phyloP scores from a whole-genome alignment of 225 moss, liverwort and hornwort genomes.

The Polytrichum commune region DNA sequence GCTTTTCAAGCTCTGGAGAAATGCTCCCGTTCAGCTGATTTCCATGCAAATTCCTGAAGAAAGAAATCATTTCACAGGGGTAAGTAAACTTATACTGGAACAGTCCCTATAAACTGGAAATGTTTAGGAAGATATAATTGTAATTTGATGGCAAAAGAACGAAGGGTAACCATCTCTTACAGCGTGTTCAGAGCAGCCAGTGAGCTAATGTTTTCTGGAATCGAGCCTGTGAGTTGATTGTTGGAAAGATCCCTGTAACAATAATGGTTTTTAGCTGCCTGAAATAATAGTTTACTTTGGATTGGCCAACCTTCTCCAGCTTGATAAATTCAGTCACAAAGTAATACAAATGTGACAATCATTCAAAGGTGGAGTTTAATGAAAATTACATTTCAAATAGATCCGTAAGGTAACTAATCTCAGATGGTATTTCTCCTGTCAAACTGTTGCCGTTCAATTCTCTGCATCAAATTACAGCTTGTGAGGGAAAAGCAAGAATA shows the following conservation, averaged over 20 bases:
- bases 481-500: not conserved
- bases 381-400: conserved; percentile 14
- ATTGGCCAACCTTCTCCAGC: too few species aligned
- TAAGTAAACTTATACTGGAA: too few species aligned
- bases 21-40: conserved; percentile 51
- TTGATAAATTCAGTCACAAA: not conserved
- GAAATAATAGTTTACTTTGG: too few species aligned
- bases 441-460: conserved; percentile 33
- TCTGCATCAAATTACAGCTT: conserved; percentile 13
- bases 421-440: conserved; percentile 17
- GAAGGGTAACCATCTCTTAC: conserved; percentile 4
- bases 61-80: not conserved
- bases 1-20: conserved; percentile 38
- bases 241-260: conserved; percentile 14
- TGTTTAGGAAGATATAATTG: too few species aligned
- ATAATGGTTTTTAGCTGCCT: not conserved
- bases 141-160: too few species aligned
- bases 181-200: conserved; percentile 14
- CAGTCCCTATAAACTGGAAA: too few species aligned
- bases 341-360: not conserved
- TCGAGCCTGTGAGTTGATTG: conserved; percentile 10
- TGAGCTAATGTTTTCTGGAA: conserved; percentile 18
- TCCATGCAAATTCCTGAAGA: conserved; percentile 24
- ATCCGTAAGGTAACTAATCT: conserved; percentile 11
- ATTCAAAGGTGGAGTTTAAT: not conserved